Conservation (phyloP, 2,329 filamentous ascomycete species). For the Sarocladiaceae sp. region DNA sequence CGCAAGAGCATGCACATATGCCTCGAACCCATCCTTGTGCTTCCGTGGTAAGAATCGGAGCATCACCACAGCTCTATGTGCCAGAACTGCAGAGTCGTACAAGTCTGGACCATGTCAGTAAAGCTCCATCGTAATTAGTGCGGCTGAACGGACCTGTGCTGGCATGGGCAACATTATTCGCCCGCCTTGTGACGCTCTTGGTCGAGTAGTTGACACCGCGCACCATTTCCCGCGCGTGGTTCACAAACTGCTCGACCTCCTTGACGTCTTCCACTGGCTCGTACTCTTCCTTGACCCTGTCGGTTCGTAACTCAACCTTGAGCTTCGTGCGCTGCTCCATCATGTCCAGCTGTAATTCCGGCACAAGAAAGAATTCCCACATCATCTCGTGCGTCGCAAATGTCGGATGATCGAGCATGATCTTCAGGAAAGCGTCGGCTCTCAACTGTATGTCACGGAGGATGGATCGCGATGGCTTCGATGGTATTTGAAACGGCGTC, state of each 20-base stretch:
- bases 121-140: background rate
- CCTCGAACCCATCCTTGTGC: constrained; percentile 65
- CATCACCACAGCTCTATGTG: constrained; percentile 45
- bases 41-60: constrained; percentile 60
- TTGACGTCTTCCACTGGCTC: constrained; percentile 75
- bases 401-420: constrained; percentile 80
- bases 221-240: constrained; percentile 85
- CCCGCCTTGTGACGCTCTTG: constrained; percentile 72
- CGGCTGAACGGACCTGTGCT: constrained; percentile 43
- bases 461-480: constrained; percentile 80
- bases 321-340: constrained; percentile 82
- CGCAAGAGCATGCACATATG: constrained; percentile 60
- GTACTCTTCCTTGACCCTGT: constrained; percentile 84
- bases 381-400: constrained; percentile 94
- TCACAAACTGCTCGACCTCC: constrained; percentile 89
- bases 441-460: constrained; percentile 81
- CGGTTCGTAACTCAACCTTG: constrained; percentile 75
- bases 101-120: constrained; percentile 50
- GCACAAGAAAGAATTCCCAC: constrained; percentile 98
- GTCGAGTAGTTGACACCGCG: constrained; percentile 78
- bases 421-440: constrained; percentile 82
- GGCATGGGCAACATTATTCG: constrained; percentile 65
- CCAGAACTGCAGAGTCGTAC: constrained; percentile 55
- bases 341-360: constrained; percentile 83
- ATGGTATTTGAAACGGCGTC: constrained; percentile 88